A percentile compares a stretch with the other conserved stretches of the same genome.
phyloP scores from a whole-genome alignment of 78 protist genomes.

The Protostelium mycophagum region DNA sequence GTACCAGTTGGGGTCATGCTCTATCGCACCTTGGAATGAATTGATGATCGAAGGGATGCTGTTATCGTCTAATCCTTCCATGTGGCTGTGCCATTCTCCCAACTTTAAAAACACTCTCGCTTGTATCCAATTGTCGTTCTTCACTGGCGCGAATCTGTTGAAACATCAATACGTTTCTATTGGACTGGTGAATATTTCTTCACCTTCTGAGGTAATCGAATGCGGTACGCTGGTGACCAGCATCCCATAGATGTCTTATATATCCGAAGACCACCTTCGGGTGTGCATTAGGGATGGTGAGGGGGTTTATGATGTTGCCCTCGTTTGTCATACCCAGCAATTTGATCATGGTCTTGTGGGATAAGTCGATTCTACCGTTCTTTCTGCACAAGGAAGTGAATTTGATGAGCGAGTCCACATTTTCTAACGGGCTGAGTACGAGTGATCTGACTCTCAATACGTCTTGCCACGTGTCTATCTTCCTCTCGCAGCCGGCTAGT shows the following conservation, averaged over 20 bases:
- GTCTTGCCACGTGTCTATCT: conserved; percentile 88
- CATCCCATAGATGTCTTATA: conserved; percentile 81
- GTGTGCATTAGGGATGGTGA: conserved; percentile 41
- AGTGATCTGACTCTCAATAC: conserved; percentile 78
- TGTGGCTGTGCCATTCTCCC: conserved; percentile 73
- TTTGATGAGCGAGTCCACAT: conserved; percentile 77
- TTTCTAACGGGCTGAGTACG: conserved; percentile 78
- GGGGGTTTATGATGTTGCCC: conserved; percentile 14
- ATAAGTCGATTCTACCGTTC: conserved; percentile 42
- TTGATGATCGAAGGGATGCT: conserved; percentile 49
- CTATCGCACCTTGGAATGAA: conserved; percentile 58
- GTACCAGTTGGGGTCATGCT: conserved; percentile 78
- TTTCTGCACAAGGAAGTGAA: conserved; percentile 84
- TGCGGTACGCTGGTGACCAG: conserved; percentile 45
- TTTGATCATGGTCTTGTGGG: conserved; percentile 63
- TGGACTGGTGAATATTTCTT: too few relatives aligned
- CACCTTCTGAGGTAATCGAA: conserved; percentile 16
- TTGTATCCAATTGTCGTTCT: conserved; percentile 1
- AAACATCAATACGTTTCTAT: conserved; percentile 40
- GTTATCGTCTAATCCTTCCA: conserved; percentile 29
- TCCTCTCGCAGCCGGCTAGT: conserved; percentile 75
- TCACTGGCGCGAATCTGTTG: conserved; percentile 6
- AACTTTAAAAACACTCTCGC: conserved; percentile 75
- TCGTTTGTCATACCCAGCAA: conserved; percentile 21
- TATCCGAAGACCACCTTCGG: conserved; percentile 80